These are phyloP conservation scores for Yamadazyma trypodendri DNA, from an alignment of 1,139 yeast genomes.

Conservation along the genomic window DNA sequence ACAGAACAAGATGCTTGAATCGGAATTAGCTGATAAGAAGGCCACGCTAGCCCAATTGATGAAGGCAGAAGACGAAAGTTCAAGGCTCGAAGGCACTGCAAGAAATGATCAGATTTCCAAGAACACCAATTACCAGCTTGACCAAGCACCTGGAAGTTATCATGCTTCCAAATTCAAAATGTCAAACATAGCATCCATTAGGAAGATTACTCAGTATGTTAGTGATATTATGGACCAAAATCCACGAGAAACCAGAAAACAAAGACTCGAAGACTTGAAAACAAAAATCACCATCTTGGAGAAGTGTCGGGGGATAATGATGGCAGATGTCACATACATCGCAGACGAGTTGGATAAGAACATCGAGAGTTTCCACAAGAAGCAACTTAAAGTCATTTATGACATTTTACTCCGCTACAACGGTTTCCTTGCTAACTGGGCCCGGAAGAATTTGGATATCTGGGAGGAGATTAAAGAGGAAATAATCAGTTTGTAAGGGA, in stretches of 20 bases:
- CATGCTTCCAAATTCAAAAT: slow-evolving; percentile 13
- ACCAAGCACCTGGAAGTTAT: slow-evolving; percentile 7
- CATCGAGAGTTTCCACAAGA: slow-evolving; percentile 48
- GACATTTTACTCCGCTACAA: slow-evolving; percentile 52
- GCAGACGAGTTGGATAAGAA: slow-evolving; percentile 52
- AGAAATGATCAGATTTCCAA: slow-evolving; percentile 26
- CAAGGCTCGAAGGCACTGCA: slow-evolving; percentile 33
- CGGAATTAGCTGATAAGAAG: slow-evolving; percentile 48
- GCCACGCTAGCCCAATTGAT: slow-evolving; percentile 42
- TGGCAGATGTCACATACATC: slow-evolving; percentile 54
- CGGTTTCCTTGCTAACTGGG: slow-evolving; percentile 64
- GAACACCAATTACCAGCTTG: slow-evolving; percentile 31
- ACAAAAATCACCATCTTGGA: slow-evolving; percentile 54
- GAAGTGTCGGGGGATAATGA: slow-evolving; percentile 58
- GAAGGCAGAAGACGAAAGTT: slow-evolving; percentile 40
- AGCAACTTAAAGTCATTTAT: slow-evolving; percentile 45
- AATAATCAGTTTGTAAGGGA: slow-evolving; percentile 19
- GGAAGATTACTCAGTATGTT: slow-evolving; percentile 60
- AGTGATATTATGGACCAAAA: slow-evolving; percentile 70
- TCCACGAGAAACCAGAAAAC: slow-evolving; percentile 64
- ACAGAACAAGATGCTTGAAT: slow-evolving; percentile 61
- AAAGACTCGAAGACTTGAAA: slow-evolving; percentile 50
- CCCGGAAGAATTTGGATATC: slow-evolving; percentile 63
- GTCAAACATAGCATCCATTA: slow-evolving; percentile 30
- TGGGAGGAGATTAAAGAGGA: slow-evolving; percentile 69